Base-by-base conservation (phyloP, 1,139 yeast genomes). In the Debaryomyces nepalensis region DNA sequence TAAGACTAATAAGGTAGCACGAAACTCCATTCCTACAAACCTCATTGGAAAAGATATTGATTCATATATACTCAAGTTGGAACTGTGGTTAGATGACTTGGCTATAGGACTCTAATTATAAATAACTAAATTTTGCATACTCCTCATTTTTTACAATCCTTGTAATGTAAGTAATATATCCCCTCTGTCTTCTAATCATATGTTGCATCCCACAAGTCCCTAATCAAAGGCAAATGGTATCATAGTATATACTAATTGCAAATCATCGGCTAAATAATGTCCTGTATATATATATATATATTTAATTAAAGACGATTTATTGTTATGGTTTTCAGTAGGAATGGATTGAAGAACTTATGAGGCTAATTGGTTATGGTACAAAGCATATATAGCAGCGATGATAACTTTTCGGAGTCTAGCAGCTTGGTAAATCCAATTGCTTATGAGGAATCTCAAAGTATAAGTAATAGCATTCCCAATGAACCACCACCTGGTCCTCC, bases 1-100 rank as follows among this genome's bases (percentile, higher is more conserved):
- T 44, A 64, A 63, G 39, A 56, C 62, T 1, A 63, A 52, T 37
- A 53, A 48, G 27, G 48, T 55, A 2, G 74, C 74, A 2, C 58
- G 50, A 35, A 56, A 56, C 37, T 50, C 60, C 31, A 64, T 69
- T 2, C 74, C 74, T 0, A 34, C 48, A 3, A 33, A 47, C 10
- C 33, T 55, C 6, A 52, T 66, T 3, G 70, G 70, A 3, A 59
- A 55, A 30, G 54, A 62, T 35, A 48, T 61, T 8, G 32, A 33
- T 1, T 42, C 37, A 3, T 64, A 57, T 44, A 33, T 68, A n/a
- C 39, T 41, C 1, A 39, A 40, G 10, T 38, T 64, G 8, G 41
- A 48, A n/a, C 8, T 31, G 15, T 64, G 68, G 70, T 11, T 40
- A 8, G 32, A 30, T 27, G 42, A 34, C 8, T 18, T 34, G 6